phyloP scores from a whole-genome alignment of 306 rosid species.

The Rosa lucieae region DNA sequence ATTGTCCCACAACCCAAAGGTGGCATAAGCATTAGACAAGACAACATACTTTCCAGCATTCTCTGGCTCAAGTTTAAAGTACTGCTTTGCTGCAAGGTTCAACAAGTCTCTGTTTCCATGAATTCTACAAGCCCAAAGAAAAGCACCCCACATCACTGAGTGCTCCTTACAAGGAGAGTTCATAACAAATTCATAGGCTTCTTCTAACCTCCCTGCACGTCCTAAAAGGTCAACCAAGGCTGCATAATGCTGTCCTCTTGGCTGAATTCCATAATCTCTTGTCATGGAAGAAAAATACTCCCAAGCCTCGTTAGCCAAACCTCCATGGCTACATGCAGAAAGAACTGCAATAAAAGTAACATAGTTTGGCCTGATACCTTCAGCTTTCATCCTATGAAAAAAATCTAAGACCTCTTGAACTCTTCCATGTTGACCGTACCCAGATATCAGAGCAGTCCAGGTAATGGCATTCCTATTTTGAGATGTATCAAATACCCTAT shows the following conservation, averaged over 20 bases:
- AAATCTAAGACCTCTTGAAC: slow-evolving; percentile 57
- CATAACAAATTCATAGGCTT: slow-evolving; percentile 58
- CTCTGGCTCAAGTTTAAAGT: slow-evolving; percentile 49
- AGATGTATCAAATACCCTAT: slow-evolving; percentile 51
- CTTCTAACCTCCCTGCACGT: slow-evolving; percentile 59
- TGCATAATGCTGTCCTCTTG: slow-evolving; percentile 69
- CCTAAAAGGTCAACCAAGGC: slow-evolving; percentile 74
- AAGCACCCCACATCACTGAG: slow-evolving; percentile 70
- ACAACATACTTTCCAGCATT: slow-evolving; percentile 65
- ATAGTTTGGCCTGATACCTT: slow-evolving; percentile 64
- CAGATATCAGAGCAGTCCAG: slow-evolving; percentile 73
- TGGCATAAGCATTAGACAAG: slow-evolving; percentile 70
- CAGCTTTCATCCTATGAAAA: slow-evolving; percentile 55
- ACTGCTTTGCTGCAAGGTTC: slow-evolving; percentile 63
- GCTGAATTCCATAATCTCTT: slow-evolving; percentile 56
- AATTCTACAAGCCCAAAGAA: slow-evolving; percentile 69
- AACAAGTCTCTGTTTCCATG: slow-evolving; percentile 60
- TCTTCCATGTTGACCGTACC: slow-evolving; percentile 76
- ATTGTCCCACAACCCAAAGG: slow-evolving; percentile 65
- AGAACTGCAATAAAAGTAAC: slow-evolving; percentile 83
- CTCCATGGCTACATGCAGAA: slow-evolving; percentile 80
- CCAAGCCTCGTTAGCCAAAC: slow-evolving; percentile 63
- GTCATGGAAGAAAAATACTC: slow-evolving; percentile 63
- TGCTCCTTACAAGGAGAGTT: slow-evolving; percentile 64
- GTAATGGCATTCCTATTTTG: slow-evolving; percentile 57